phyloP scores from a whole-genome alignment of 306 rosid species.

The Acacia acuminata region DNA sequence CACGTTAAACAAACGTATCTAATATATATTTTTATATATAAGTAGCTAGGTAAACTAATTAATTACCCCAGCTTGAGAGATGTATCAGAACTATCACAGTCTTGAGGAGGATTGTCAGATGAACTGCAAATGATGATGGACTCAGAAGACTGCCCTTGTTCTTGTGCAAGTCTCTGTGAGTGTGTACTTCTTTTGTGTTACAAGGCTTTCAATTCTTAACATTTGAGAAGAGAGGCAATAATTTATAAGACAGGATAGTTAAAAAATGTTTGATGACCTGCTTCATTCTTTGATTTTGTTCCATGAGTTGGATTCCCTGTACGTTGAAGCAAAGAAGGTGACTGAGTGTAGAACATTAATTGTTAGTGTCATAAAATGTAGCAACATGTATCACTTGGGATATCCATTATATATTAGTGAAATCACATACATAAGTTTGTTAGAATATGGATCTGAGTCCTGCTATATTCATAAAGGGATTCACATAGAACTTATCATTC shows the following conservation, averaged over 20 bases:
- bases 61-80: conserved; percentile 50
- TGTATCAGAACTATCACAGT: conserved; percentile 32
- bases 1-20: no score
- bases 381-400: background rate
- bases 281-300: conserved; percentile 37
- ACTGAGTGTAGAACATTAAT: background rate
- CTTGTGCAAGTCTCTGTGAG: background rate
- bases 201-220: background rate
- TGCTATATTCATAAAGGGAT: background rate
- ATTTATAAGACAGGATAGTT: background rate
- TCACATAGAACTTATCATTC: background rate
- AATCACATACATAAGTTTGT: no score
- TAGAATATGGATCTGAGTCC: background rate
- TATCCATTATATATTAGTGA: background rate
- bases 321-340: background rate
- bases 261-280: conserved; percentile 27
- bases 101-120: conserved; percentile 31
- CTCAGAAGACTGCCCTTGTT: conserved; percentile 34
- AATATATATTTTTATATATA: no score
- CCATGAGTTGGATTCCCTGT: conserved; percentile 36
- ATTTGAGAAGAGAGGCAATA: background rate
- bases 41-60: background rate
- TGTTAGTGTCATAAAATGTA: background rate
- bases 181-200: background rate
- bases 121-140: conserved; percentile 28